These are phyloP conservation scores for Globisporangium abappressorium DNA, from an alignment of 352 stramenopile genomes.

Conservation along the genomic window DNA sequence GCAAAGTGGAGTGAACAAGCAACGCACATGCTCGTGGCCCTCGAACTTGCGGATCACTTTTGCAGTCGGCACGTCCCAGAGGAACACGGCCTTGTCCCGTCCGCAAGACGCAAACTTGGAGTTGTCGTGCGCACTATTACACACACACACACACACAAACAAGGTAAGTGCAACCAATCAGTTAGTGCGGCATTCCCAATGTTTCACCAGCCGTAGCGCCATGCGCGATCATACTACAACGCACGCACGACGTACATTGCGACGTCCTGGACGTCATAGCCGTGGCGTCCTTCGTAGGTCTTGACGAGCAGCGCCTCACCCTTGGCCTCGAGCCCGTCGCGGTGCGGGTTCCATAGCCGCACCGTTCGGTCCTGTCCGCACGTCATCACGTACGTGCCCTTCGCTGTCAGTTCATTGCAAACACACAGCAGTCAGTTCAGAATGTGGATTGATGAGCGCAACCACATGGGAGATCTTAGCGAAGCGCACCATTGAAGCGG, in stretches of 20 bases:
- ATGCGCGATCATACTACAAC: not conserved
- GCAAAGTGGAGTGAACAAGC: not conserved
- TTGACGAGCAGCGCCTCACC: slow-evolving; percentile 80
- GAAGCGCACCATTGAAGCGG: slow-evolving; percentile 69
- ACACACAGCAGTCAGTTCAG: slow-evolving; percentile 1
- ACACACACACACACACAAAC: not conserved
- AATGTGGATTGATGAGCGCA: not conserved
- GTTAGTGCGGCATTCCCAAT: not conserved
- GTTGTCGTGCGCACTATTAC: slow-evolving; percentile 77
- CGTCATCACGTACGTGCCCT: slow-evolving; percentile 89
- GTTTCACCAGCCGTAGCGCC: not conserved
- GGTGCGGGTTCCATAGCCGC: slow-evolving; percentile 87
- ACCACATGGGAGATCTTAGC: not conserved
- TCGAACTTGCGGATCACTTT: slow-evolving; percentile 88
- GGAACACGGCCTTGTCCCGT: slow-evolving; percentile 81
- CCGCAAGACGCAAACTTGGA: slow-evolving; percentile 85
- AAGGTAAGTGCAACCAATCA: not conserved
- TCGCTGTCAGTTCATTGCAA: slow-evolving; percentile 33
- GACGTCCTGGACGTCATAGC: slow-evolving; percentile 89
- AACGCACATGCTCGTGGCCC: slow-evolving; percentile 70
- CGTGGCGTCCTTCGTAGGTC: slow-evolving; percentile 80
- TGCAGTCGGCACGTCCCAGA: slow-evolving; percentile 87
- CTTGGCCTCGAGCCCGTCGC: slow-evolving; percentile 50
- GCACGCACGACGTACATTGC: slow-evolving; percentile 53
- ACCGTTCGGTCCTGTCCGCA: slow-evolving; percentile 87